Conservation (phyloP, 495 filamentous ascomycete species). For the Lasiosphaeria miniovina region DNA sequence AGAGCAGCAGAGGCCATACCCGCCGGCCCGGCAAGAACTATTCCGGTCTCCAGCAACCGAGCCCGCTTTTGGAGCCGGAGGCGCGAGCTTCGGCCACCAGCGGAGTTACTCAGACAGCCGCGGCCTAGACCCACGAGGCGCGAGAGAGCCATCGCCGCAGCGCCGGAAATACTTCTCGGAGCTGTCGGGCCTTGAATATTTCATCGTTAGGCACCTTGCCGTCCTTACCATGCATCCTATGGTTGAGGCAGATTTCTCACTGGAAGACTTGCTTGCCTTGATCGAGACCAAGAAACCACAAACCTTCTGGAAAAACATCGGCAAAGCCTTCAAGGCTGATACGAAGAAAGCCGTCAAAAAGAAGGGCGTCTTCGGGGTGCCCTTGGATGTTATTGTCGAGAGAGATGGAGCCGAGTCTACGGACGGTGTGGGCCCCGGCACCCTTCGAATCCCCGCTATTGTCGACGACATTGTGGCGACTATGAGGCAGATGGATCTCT, state of each 20-base stretch:
- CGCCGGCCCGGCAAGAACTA: slow-evolving; percentile 70
- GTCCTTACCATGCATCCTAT: slow-evolving; percentile 94
- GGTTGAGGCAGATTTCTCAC: slow-evolving; percentile 81
- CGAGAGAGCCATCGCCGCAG: slow-evolving; percentile 48
- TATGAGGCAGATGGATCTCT: slow-evolving; percentile 99
- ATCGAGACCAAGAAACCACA: slow-evolving; percentile 85
- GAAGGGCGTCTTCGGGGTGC: slow-evolving; percentile 90
- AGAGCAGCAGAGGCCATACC: slow-evolving; percentile 70
- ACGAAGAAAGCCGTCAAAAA: slow-evolving; percentile 76
- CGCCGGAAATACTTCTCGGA: slow-evolving; percentile 92
- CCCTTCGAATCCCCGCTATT: slow-evolving; percentile 80
- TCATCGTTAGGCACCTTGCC: slow-evolving; percentile 93
- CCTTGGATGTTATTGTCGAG: slow-evolving; percentile 80
- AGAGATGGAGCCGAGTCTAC: slow-evolving; percentile 93
- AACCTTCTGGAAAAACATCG: slow-evolving; percentile 96
- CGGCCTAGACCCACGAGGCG: slow-evolving; percentile 46
- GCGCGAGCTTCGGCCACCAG: slow-evolving; percentile 61
- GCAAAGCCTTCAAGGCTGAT: slow-evolving; percentile 89
- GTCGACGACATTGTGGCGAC: slow-evolving; percentile 89
- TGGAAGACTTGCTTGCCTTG: slow-evolving; percentile 91
- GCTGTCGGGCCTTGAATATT: slow-evolving; percentile 91
- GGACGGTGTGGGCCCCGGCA: slow-evolving; percentile 89
- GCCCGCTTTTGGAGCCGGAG: slow-evolving; percentile 49
- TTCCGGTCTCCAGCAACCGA: slow-evolving; percentile 62
- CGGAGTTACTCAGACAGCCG: slow-evolving; percentile 69